Conservation (phyloP, 2,329 filamentous ascomycete species). For the Pseudocercospora vitis region DNA sequence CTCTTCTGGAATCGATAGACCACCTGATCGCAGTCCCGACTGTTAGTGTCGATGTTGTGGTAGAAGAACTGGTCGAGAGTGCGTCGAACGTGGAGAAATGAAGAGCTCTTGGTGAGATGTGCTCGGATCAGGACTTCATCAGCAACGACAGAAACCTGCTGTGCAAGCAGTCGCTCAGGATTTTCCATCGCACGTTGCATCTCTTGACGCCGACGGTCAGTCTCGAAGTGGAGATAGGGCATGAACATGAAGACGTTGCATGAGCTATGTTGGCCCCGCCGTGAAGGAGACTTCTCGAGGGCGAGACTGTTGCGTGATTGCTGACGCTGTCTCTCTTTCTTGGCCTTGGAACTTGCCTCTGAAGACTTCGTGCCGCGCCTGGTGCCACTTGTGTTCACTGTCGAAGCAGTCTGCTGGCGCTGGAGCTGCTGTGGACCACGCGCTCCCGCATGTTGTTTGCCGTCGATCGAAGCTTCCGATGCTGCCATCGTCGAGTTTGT, state of each 20-base stretch:
- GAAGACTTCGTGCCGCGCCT: conserved; percentile 6
- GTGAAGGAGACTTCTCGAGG: conserved; percentile 12
- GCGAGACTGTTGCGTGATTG: conserved; percentile 11
- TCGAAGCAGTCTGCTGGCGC: conserved; percentile 25
- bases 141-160: conserved; percentile 24
- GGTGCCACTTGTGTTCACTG: conserved; percentile 11
- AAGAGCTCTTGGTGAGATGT: conserved; percentile 25
- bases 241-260: conserved; percentile 53
- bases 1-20: conserved; percentile 57
- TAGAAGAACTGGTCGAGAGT: conserved; percentile 68
- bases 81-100: conserved; percentile 56
- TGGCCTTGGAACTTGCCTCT: conserved; percentile 4
- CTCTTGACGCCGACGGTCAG: conserved; percentile 47
- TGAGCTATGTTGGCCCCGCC: conserved; percentile 8
- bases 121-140: conserved; percentile 41
- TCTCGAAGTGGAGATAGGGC: conserved; percentile 66
- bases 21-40: conserved; percentile 63
- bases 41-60: conserved; percentile 61
- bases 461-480: conserved; percentile 11
- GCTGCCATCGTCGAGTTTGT: conserved; percentile 13
- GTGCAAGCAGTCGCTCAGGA: conserved; percentile 10
- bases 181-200: conserved; percentile 58
- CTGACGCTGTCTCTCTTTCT: conserved; percentile 11
- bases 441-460: conserved; percentile 11
- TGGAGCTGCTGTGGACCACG: conserved; percentile 11